These are phyloP conservation scores for Coemansia sp. DNA, from an alignment of 192 early-diverging fungal species.

Conservation along the genomic window DNA sequence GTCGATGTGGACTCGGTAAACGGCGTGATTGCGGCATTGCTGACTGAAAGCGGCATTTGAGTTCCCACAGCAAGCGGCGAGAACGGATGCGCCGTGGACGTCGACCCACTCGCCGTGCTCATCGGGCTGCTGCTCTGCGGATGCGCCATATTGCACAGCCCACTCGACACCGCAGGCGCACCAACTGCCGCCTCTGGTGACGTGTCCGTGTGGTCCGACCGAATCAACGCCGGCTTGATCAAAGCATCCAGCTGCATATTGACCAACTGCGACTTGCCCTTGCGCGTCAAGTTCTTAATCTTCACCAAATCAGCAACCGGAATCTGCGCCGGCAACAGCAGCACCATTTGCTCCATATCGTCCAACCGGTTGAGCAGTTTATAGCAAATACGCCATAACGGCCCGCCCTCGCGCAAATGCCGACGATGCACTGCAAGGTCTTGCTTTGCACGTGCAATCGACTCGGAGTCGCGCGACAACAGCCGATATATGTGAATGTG, in stretches of 20 bases:
- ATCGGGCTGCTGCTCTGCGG: slow-evolving; percentile 2
- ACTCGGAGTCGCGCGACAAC: slow-evolving; percentile 42
- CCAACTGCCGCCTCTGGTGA: slow-evolving; percentile 4
- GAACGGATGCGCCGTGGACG: neutral
- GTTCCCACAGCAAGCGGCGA: slow-evolving; percentile 1
- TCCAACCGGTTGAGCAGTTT: slow-evolving; percentile 51
- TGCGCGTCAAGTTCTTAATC: slow-evolving; percentile 42
- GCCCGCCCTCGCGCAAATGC: slow-evolving; percentile 48
- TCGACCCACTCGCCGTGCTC: slow-evolving; percentile 12
- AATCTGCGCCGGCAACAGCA: slow-evolving; percentile 52
- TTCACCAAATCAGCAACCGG: slow-evolving; percentile 45
- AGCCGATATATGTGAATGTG: slow-evolving; percentile 51
- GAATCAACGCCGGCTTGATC: slow-evolving; percentile 48
- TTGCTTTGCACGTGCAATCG: slow-evolving; percentile 48
- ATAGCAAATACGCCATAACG: slow-evolving; percentile 52
- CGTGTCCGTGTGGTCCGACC: slow-evolving; percentile 32
- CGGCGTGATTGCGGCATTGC: slow-evolving; percentile 1
- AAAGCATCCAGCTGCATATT: slow-evolving; percentile 54
- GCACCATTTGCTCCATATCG: slow-evolving; percentile 58
- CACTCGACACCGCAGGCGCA: neutral
- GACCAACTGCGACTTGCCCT: slow-evolving; percentile 52
- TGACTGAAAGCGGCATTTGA: neutral
- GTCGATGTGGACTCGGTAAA: neutral
- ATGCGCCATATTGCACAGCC: neutral
- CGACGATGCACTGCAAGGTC: slow-evolving; percentile 52